These are phyloP conservation scores for Drechslerella dactyloides DNA, from an alignment of 2,329 filamentous ascomycete genomes.

Conservation along the genomic window DNA sequence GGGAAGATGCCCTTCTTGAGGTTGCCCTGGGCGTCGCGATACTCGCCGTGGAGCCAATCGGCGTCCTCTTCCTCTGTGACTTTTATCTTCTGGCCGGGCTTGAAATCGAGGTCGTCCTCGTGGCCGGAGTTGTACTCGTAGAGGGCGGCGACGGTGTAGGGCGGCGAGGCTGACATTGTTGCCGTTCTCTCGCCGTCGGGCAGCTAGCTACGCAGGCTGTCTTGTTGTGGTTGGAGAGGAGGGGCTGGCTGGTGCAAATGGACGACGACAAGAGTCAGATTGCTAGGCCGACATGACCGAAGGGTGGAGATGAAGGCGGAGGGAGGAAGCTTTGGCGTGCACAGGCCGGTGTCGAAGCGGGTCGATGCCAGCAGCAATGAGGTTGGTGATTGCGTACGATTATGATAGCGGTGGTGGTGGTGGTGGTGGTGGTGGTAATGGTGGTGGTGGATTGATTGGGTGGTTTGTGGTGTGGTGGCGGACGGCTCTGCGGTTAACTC, in stretches of 20 bases:
- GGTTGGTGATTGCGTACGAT: background rate
- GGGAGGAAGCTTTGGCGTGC: background rate
- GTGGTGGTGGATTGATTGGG: too few relatives aligned
- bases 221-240: background rate
- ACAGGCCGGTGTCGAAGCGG: conserved; percentile 1
- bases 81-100: conserved; percentile 84
- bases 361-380: background rate
- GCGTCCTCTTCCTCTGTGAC: conserved; percentile 90
- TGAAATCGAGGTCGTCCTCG: conserved; percentile 91
- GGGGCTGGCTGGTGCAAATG: background rate
- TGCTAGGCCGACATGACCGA: conserved; percentile 9
- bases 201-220: background rate
- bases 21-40: conserved; percentile 74
- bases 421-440: conserved; percentile 6
- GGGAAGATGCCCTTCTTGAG: conserved; percentile 89
- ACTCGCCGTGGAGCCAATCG: conserved; percentile 93
- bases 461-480: too few relatives aligned
- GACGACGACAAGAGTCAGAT: background rate
- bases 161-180: conserved; percentile 58
- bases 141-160: conserved; percentile 93
- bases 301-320: background rate
- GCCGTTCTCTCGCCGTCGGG: background rate
- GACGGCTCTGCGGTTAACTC: background rate
- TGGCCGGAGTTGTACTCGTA: conserved; percentile 93
- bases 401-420: conserved; percentile 11